Base-by-base conservation (phyloP, 164 flowering plant genomes). In the Kalanchoe fedtschenkoi region DNA sequence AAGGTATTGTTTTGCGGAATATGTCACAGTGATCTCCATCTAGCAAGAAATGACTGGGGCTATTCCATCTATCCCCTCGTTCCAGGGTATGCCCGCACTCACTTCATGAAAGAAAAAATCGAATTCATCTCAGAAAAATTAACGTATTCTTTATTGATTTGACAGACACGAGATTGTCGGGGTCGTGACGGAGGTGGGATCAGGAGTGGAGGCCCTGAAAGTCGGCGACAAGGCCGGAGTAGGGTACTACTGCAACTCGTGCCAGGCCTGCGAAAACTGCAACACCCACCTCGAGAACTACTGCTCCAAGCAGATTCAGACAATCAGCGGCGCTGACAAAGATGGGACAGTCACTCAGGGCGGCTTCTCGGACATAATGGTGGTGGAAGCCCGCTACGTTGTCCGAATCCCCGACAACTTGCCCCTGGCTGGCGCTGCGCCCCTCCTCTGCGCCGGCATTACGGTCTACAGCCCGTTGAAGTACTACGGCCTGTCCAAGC, bases 11-110 rank as follows among this genome's bases (percentile, higher is more conserved):
- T 66, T 34, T 83, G 85, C 61, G 85, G 88, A 21, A 74, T 83
- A 41, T 83, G 85, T 39, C 85, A 80, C 24, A 43, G 82, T 2
- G 88, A 83, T 41, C 82, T 79, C 33, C 82, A 83, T 68, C 42
- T 2, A 16, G 7, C 74, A 29, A 81, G 75, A 56, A 81, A 80
- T 53, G 84, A 80, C 1, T 81, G 79, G 78, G 82, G 80, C 5
- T 0, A 9, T 26, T 22, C 88, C 6, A 2, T 11, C 0, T 83
- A 77, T 44, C 87, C 87, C 8, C 5, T 74, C 1, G 72, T 83
- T 42, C 84, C 85, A 0, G 83, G 85, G 85, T 82, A 70, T 22
- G 55, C 34, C 15, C 24, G 17, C 30, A 30, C 16, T 21, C 37
- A 33, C 16, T 14, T 33, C 35, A 51, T 51, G n/a, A n/a, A n/a